Evolutionary conservation across 257 asterid species (phyloP), one percentile per base, ranked within the genome.

Genomic region (Leonotis leonurus): DNA sequence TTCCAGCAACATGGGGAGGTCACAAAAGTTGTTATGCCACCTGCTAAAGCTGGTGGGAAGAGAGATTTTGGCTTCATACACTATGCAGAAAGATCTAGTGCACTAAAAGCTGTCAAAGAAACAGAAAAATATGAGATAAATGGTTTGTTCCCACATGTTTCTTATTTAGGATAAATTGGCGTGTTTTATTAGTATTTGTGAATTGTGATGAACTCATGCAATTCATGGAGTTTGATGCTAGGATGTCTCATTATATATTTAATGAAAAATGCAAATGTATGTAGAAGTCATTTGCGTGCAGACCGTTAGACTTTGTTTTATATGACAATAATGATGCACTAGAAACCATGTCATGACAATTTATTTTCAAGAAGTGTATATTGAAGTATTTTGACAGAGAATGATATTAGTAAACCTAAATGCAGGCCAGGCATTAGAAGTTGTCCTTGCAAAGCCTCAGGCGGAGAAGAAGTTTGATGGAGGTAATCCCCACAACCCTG

Each of bases 361-460:
- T 30, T 62, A n/a, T 48, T 27, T 27, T 52, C 25, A 16, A 3
- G 22, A 43, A 43, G 30, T 16, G n/a, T 39, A 32, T 45, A 46
- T 37, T 58, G 22, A 10, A 39, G 45, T 58, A 54, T 45, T 65
- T 48, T 25, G 37, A 14, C 44, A 46, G 51, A 44, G 50, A 69
- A 56, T 66, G 50, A 69, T 20, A 29, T 26, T 13, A 27, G 30
- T 59, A 41, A 26, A 16, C 60, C 22, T 48, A 55, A 59, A 68
- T 70, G 69, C 95, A 92, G 98, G 95, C 56, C 95, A 92, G 73
- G 37, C 62, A 27, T 66, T 92, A 65, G 97, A 86, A 77, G 97
- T 86, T 48, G 95, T 84, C 71, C 95, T 92, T 40, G 98, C 98
- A 62, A 92, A 89, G 82, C 98, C 98, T 65, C 98, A 89, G 86